Evolutionary conservation across 768 basidiomycete genomes (phyloP), one percentile per base, ranked within the genome.

Genomic region (Scleroderma citrinum): DNA sequence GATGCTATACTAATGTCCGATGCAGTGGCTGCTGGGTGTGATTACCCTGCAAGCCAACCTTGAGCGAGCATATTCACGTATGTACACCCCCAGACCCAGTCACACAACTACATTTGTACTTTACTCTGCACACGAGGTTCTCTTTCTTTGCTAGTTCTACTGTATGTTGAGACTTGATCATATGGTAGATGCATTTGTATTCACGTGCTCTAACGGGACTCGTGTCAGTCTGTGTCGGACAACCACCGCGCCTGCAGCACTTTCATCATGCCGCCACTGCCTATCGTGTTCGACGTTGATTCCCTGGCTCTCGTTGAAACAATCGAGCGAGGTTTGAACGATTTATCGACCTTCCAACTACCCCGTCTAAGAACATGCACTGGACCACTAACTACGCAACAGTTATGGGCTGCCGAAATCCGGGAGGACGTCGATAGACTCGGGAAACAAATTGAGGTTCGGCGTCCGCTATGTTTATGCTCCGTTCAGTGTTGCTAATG

Each of bases 371-470:
- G 76, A 8, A 59, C 70, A 45, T 94, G 88, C 63, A 71, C 66
- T 8, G 90, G 87, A 0, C 85, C 92, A 1, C 69, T 88, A 10
- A 63, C 75, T 0, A 60, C 79, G 3, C 92, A 95, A 57, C 85
- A 92, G 60, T 76, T 80, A 42, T 72, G 85, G 46, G 81, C 82
- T 1, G 80, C 80, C 4, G 90, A 92, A 60, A 65, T 93, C 50
- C 73, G 89, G 26, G 85, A 85, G 46, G 92, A 93, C 59, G 67
- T 92, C 16, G 82, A 83, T 32, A 59, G 68, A 0, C 73, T 87
- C 19, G 70, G 73, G 7, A 71, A 73, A 34, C 80, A 84, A 47
- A 69, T 94, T n/a, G 87, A 94, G 72, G 62, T 64, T 23, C 52
- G 63, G 83, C 87, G 52, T 51, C 51, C 36, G 11, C 10, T 26